A percentile compares a stretch with the other conserved stretches of the same genome.
phyloP scores from a whole-genome alignment of 768 basidiomycete genomes.

The Pleurotus platypus region DNA sequence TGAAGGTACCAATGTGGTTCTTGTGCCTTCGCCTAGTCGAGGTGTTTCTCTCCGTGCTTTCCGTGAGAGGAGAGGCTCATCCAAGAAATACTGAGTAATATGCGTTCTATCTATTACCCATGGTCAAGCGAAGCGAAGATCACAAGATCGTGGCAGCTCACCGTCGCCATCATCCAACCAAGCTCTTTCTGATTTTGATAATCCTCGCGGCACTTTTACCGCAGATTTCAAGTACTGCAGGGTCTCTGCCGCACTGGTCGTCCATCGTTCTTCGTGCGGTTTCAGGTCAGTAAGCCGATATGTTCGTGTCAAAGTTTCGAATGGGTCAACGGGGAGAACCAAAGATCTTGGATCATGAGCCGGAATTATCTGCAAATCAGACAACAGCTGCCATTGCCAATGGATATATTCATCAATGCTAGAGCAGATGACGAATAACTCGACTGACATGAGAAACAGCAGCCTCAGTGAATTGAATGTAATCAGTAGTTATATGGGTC shows the following conservation, averaged over 20 bases:
- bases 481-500: conserved; percentile 50
- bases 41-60: conserved; percentile 47
- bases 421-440: neutral
- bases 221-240: conserved; percentile 27
- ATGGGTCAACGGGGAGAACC: conserved; percentile 51
- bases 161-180: conserved; percentile 33
- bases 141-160: neutral
- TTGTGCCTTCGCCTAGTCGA: conserved; percentile 24
- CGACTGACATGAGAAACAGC: conserved; percentile 40
- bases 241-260: conserved; percentile 28
- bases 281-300: conserved; percentile 28
- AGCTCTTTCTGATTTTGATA: conserved; percentile 31
- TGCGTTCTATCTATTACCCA: neutral
- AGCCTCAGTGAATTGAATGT: conserved; percentile 49
- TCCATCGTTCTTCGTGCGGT: conserved; percentile 44
- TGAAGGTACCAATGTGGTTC: neutral
- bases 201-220: conserved; percentile 19
- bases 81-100: neutral
- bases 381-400: conserved; percentile 33
- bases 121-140: too few relatives aligned
- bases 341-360: conserved; percentile 49
- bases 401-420: too few relatives aligned
- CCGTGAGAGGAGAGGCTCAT: conserved; percentile 23
- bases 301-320: conserved; percentile 35
- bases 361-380: conserved; percentile 39